These are phyloP conservation scores for Heritiera fomes DNA, from an alignment of 345 rosid species.

Conservation along the genomic window DNA sequence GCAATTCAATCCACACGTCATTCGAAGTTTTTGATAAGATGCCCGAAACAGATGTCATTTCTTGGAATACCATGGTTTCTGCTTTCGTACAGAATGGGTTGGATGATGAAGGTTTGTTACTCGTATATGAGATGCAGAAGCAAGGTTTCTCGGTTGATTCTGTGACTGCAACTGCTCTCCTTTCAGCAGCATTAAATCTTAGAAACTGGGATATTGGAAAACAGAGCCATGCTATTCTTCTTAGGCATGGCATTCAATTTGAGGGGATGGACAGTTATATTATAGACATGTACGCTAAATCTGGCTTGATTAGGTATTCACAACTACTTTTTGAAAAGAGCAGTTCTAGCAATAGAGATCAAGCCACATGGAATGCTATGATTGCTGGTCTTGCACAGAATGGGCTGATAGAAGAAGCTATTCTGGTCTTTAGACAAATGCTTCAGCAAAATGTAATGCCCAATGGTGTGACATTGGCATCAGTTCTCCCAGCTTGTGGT, in stretches of 20 bases:
- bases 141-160: constrained; percentile 63
- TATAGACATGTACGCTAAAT: constrained; percentile 85
- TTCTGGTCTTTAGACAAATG: constrained; percentile 57
- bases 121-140: constrained; percentile 81
- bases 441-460: constrained; percentile 57
- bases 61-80: constrained; percentile 89
- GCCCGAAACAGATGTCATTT: constrained; percentile 70
- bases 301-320: constrained; percentile 61
- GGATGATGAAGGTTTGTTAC: constrained; percentile 85
- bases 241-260: constrained; percentile 60
- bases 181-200: constrained; percentile 88
- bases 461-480: constrained; percentile 72
- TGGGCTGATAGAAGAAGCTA: constrained; percentile 58
- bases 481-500: constrained; percentile 80
- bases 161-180: constrained; percentile 73
- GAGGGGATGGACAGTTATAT: constrained; percentile 84
- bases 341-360: constrained; percentile 47
- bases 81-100: constrained; percentile 80
- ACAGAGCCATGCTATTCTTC: constrained; percentile 77
- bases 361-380: constrained; percentile 90
- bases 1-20: constrained; percentile 58
- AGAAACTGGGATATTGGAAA: constrained; percentile 64
- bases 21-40: constrained; percentile 65
- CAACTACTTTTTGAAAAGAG: constrained; percentile 46
- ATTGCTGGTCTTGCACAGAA: constrained; percentile 81